Base-by-base conservation (phyloP, 1,284 basidiomycete species). In the Ustilago hordei region DNA sequence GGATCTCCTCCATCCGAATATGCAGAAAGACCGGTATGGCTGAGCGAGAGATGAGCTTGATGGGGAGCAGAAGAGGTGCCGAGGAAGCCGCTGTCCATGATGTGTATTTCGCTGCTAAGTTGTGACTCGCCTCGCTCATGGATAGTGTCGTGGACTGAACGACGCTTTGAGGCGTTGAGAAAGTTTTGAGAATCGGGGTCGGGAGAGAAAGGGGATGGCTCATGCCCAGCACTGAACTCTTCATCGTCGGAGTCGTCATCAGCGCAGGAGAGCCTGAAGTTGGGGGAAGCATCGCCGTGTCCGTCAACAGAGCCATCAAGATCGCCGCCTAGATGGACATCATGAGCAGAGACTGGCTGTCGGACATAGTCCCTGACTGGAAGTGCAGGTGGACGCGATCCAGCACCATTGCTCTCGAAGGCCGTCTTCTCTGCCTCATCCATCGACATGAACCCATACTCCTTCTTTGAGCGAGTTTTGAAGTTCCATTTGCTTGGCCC, bases 401-500 rank as follows among this genome's bases (percentile, higher is more conserved):
- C 47, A 17, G 50, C 12, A 15, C 38, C 32, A 23, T 48, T 28
- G 6, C 28, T 35, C 28, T 55, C 17, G 11, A 45, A 38, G 28
- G 23, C 43, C 32, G 13, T 1, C 34, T 17, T 58, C 2, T 68
- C 61, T 6, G 64, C 47, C 13, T 65, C 55, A 13, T 72, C 66
- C 69, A 77, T 77, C 36, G 62, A 52, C 60, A 77, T 50, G 60
- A 78, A 78, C 0, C 75, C 75, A 32, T 19, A 45, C 19, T 71
- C 64, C 59, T 71, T 74, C 36, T 69, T 70, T 17, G 60, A 57
- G 2, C 70, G 36, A 8, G 48, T 35, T 39, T 60, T 68, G 15
- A 78, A 75, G 48, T 50, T 69, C 75, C 75, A 78, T 39, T 71
- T 74, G 59, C 67, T 70, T 4, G 52, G 28, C 43, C 62, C 43